Evolutionary conservation across 2,329 filamentous ascomycete species (phyloP).

Genomic region (Exophiala viscosa): DNA sequence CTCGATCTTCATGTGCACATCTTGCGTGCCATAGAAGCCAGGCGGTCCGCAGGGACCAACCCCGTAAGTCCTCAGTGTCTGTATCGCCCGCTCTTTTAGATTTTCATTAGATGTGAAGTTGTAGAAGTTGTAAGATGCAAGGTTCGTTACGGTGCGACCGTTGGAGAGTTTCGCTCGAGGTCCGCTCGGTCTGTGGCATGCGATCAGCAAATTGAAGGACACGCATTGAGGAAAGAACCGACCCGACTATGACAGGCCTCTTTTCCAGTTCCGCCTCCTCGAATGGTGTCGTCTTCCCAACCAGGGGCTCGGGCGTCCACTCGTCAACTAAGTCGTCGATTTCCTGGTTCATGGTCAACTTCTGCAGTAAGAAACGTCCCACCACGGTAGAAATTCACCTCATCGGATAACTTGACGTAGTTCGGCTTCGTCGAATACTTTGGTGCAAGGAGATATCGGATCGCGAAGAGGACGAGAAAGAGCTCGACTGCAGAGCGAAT

Average conservation of each 20-base stretch:
- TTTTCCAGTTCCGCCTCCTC: constrained; percentile 82
- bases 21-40: constrained; percentile 96
- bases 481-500: constrained; percentile 90
- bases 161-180: constrained; percentile 85
- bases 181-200: constrained; percentile 66
- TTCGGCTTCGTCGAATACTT: constrained; percentile 92
- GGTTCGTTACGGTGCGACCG: constrained; percentile 86
- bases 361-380: neutral
- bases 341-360: constrained; percentile 53
- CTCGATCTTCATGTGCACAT: constrained; percentile 97
- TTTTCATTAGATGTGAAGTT: constrained; percentile 92
- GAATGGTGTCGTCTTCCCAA: constrained; percentile 66
- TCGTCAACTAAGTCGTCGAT: constrained; percentile 96
- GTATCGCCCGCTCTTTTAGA: constrained; percentile 91
- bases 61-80: constrained; percentile 89
- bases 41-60: constrained; percentile 95
- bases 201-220: constrained; percentile 2
- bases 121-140: constrained; percentile 95
- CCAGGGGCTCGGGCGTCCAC: constrained; percentile 91
- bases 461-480: constrained; percentile 89
- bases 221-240: constrained; percentile 31
- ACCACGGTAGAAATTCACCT: constrained; percentile 48
- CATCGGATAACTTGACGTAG: constrained; percentile 82
- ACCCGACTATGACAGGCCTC: constrained; percentile 85
- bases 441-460: constrained; percentile 85